phyloP scores from a whole-genome alignment of 768 basidiomycete genomes.

The Amanita polypyramis region DNA sequence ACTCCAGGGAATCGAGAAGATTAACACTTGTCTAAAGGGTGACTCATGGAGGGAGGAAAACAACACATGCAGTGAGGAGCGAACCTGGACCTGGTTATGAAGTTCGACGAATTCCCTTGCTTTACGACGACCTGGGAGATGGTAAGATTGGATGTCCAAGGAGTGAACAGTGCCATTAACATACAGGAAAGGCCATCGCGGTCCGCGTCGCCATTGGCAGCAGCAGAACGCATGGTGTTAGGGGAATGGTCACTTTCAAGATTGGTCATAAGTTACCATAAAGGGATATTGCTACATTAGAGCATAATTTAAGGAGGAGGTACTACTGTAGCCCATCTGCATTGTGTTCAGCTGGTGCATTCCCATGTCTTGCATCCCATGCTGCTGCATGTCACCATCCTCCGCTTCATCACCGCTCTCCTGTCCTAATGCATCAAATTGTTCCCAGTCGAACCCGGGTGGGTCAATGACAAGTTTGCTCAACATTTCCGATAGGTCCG shows the following conservation, averaged over 20 bases:
- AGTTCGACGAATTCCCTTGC: conserved; percentile 71
- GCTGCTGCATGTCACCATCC: conserved; percentile 12
- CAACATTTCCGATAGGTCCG: conserved; percentile 35
- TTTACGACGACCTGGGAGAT: conserved; percentile 22
- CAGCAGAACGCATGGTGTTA: no score
- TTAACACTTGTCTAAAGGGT: conserved; percentile 65
- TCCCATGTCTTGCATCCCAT: conserved; percentile 12
- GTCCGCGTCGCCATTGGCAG: no score
- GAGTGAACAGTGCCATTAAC: neutral
- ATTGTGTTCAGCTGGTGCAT: conserved; percentile 9
- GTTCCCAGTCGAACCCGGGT: conserved; percentile 38
- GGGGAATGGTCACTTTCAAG: neutral
- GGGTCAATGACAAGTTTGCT: conserved; percentile 35
- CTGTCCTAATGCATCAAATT: conserved; percentile 40
- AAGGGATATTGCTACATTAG: conserved; percentile 14
- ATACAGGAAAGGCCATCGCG: neutral
- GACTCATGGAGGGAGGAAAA: conserved; percentile 6
- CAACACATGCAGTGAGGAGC: neutral
- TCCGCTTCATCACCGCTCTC: conserved; percentile 40
- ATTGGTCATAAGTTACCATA: neutral
- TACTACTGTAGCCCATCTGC: conserved; percentile 14
- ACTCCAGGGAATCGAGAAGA: conserved; percentile 79
- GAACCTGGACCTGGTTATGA: conserved; percentile 85
- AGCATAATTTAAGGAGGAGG: conserved; percentile 26
- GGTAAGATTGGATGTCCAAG: neutral